phyloP scores from a whole-genome alignment of 495 filamentous ascomycete genomes.

The Jackrogersella minutella region DNA sequence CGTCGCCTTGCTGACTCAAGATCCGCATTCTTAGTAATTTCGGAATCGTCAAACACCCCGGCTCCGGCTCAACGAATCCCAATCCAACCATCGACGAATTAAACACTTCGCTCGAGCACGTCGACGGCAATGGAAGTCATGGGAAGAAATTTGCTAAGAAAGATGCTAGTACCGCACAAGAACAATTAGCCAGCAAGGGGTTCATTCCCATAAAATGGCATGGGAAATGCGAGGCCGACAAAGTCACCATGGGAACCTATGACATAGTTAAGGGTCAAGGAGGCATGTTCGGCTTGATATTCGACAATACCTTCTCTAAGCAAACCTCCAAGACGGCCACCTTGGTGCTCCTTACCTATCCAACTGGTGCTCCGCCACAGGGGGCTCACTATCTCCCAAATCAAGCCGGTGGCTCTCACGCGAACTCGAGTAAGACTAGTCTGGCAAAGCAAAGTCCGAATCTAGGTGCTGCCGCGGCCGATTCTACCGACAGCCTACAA shows the following conservation, averaged over 20 bases:
- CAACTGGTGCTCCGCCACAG: slow-evolving; percentile 82
- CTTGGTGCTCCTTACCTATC: slow-evolving; percentile 92
- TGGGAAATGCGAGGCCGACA: slow-evolving; percentile 95
- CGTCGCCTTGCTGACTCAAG: background rate
- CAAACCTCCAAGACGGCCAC: slow-evolving; percentile 93
- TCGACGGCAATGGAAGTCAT: slow-evolving; percentile 39
- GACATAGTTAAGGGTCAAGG: slow-evolving; percentile 75
- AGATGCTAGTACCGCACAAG: slow-evolving; percentile 71
- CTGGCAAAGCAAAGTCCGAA: slow-evolving; percentile 53
- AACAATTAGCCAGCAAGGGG: slow-evolving; percentile 84
- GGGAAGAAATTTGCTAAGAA: slow-evolving; percentile 52
- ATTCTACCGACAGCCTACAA: slow-evolving; percentile 65
- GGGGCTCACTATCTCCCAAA: slow-evolving; percentile 73
- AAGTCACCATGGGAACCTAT: slow-evolving; percentile 89
- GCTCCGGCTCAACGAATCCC: slow-evolving; percentile 66
- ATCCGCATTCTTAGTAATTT: slow-evolving; percentile 70
- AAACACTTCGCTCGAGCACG: slow-evolving; percentile 58
- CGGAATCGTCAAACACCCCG: slow-evolving; percentile 95
- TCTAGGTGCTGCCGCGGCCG: slow-evolving; percentile 51
- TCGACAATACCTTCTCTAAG: slow-evolving; percentile 99
- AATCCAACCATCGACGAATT: slow-evolving; percentile 24
- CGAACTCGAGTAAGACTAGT: slow-evolving; percentile 60
- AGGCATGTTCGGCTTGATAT: slow-evolving; percentile 95
- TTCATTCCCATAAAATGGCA: slow-evolving; percentile 87
- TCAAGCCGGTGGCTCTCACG: slow-evolving; percentile 52